Conservation (phyloP, 768 basidiomycete species). For the Dictyophora rubrovolvata region DNA sequence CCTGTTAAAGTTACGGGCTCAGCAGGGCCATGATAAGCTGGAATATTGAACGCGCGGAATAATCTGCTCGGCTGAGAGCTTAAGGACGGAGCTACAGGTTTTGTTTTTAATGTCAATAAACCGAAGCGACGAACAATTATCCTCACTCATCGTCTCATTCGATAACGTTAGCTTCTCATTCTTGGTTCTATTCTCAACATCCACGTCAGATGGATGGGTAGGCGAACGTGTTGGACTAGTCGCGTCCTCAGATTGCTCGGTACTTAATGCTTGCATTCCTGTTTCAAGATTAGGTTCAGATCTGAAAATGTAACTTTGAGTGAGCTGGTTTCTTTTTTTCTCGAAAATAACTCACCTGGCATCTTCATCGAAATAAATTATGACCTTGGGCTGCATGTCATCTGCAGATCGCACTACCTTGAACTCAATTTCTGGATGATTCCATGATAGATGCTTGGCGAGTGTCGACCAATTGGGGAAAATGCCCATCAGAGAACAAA, state of each 20-base stretch:
- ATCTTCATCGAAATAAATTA: neutral
- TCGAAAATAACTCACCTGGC: neutral
- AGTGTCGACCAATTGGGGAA: slow-evolving; percentile 37
- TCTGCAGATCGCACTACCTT: neutral
- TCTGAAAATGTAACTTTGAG: slow-evolving; percentile 10
- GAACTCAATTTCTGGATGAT: slow-evolving; percentile 33
- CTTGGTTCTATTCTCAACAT: neutral
- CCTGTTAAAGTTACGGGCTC: slow-evolving; percentile 39
- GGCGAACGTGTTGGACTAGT: neutral
- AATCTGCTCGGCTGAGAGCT: slow-evolving; percentile 30
- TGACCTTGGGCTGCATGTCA: slow-evolving; percentile 27
- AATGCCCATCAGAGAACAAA: slow-evolving; percentile 37
- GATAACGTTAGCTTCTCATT: neutral
- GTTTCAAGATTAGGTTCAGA: neutral
- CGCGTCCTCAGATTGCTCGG: neutral
- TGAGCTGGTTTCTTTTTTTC: neutral
- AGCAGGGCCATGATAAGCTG: slow-evolving; percentile 41
- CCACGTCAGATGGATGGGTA: neutral
- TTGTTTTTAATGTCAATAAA: no score
- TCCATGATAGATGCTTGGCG: slow-evolving; percentile 36
- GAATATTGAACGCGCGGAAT: slow-evolving; percentile 35
- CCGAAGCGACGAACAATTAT: slow-evolving; percentile 4
- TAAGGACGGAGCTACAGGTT: slow-evolving; percentile 10
- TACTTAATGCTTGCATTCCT: neutral
- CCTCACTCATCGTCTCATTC: neutral